Evolutionary conservation across 2,329 filamentous ascomycete species (phyloP).

Genomic region (Onygenales sp.): DNA sequence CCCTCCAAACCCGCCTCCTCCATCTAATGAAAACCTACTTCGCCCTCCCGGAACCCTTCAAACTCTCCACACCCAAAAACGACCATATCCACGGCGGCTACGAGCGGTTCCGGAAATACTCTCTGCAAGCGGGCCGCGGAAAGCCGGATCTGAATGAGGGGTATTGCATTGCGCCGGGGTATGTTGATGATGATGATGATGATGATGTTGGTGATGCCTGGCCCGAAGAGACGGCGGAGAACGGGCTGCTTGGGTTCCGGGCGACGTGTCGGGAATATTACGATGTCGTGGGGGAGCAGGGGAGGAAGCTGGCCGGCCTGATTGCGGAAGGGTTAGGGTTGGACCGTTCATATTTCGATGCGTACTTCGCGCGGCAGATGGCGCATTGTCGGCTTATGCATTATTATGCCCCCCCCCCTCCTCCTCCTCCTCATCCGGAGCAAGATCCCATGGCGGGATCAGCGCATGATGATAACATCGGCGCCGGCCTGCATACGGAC

Average conservation of each 20-base stretch:
- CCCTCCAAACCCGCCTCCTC: neutral
- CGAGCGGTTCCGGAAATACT: neutral
- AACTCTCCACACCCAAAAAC: neutral
- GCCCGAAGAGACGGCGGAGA: neutral
- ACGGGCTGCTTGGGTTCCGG: neutral
- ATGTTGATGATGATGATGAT: neutral
- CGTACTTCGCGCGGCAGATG: neutral
- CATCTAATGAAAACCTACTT: conserved; percentile 1
- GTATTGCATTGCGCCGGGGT: neutral
- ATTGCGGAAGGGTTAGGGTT: conserved; percentile 2
- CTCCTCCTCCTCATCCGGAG: neutral
- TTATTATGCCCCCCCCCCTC: neutral
- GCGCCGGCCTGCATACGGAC: conserved; percentile 35
- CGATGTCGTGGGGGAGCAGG: neutral
- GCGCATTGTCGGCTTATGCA: conserved; percentile 1
- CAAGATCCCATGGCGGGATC: neutral
- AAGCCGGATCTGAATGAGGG: conserved; percentile 3
- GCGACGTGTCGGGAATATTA: neutral
- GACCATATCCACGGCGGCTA: conserved; percentile 2
- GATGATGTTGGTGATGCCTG: neutral
- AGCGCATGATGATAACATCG: neutral
- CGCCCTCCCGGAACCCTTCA: neutral
- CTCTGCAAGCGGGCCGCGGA: neutral
- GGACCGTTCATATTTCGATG: neutral
- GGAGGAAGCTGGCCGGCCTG: neutral